phyloP scores from a whole-genome alignment of 1,284 basidiomycete species.

The Pyrrhoderma lamaoense region DNA sequence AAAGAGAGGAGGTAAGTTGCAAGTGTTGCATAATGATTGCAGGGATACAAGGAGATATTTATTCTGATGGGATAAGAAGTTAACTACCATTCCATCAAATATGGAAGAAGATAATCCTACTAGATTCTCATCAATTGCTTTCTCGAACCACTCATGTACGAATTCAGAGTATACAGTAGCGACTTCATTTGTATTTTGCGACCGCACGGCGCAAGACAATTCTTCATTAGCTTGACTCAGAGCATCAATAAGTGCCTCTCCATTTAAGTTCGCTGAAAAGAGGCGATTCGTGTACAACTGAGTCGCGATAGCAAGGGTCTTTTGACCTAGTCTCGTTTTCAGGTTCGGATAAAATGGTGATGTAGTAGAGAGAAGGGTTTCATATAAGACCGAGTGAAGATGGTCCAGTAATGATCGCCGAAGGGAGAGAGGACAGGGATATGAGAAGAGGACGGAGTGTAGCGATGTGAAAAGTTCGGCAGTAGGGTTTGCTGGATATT shows the following conservation, averaged over 20 bases:
- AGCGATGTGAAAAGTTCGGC: slow-evolving; percentile 53
- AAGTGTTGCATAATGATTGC: slow-evolving; percentile 32
- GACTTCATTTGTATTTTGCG: slow-evolving; percentile 6
- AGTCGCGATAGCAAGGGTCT: slow-evolving; percentile 32
- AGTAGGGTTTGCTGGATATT: slow-evolving; percentile 44
- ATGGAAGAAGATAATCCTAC: slow-evolving; percentile 37
- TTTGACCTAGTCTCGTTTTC: slow-evolving; percentile 6
- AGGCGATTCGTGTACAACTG: slow-evolving; percentile 44
- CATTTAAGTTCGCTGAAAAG: slow-evolving; percentile 33
- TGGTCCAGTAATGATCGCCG: slow-evolving; percentile 45
- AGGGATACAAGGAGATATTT: slow-evolving; percentile 49
- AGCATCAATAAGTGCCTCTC: slow-evolving; percentile 47
- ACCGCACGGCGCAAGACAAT: slow-evolving; percentile 32
- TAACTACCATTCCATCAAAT: not conserved
- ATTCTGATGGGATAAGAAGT: slow-evolving; percentile 28
- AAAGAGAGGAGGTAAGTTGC: slow-evolving; percentile 34
- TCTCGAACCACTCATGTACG: slow-evolving; percentile 46
- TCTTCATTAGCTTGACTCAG: slow-evolving; percentile 53
- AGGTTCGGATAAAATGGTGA: not conserved
- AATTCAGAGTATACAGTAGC: slow-evolving; percentile 46
- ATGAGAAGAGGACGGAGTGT: slow-evolving; percentile 43
- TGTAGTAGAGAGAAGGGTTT: slow-evolving; percentile 31
- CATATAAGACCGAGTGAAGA: slow-evolving; percentile 42
- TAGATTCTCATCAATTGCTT: slow-evolving; percentile 42
- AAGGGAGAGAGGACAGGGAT: slow-evolving; percentile 45